A percentile compares a stretch with the other conserved stretches of the same genome.
Evolutionary conservation across 2,329 filamentous ascomycete species (phyloP).

Genomic region (Diaporthe velutina): DNA sequence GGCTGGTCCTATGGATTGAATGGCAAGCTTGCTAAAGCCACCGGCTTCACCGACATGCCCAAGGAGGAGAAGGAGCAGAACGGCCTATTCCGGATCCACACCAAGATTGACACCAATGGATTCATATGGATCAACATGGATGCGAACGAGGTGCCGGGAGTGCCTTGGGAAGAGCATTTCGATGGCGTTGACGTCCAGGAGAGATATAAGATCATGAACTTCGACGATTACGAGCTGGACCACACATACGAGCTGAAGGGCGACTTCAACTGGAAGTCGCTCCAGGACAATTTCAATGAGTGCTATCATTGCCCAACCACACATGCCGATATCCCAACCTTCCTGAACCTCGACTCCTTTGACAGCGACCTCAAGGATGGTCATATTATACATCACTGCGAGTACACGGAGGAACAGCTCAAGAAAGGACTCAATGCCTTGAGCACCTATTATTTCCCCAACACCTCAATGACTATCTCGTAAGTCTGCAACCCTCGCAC

Average conservation of each 20-base stretch:
- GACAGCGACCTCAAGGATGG: constrained; percentile 26
- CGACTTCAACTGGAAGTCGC: constrained; percentile 55
- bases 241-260: constrained; percentile 49
- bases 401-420: constrained; percentile 48
- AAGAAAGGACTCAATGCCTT: constrained; percentile 44
- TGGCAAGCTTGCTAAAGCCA: constrained; percentile 57
- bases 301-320: constrained; percentile 63
- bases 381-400: constrained; percentile 41
- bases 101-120: constrained; percentile 57
- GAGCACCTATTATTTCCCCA: constrained; percentile 56
- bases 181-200: constrained; percentile 44
- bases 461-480: constrained; percentile 54
- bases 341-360: constrained; percentile 25
- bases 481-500: constrained; percentile 44
- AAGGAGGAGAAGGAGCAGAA: constrained; percentile 56
- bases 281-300: constrained; percentile 62
- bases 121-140: constrained; percentile 66
- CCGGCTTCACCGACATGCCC: constrained; percentile 52
- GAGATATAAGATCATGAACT: constrained; percentile 43
- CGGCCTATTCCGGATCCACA: constrained; percentile 60
- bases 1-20: constrained; percentile 57
- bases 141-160: constrained; percentile 48
- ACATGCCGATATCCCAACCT: constrained; percentile 55
- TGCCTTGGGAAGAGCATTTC: constrained; percentile 59
- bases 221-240: constrained; percentile 46